Evolutionary conservation across 129 eudicot species (phyloP).

Genomic region (Tagetes erecta): DNA sequence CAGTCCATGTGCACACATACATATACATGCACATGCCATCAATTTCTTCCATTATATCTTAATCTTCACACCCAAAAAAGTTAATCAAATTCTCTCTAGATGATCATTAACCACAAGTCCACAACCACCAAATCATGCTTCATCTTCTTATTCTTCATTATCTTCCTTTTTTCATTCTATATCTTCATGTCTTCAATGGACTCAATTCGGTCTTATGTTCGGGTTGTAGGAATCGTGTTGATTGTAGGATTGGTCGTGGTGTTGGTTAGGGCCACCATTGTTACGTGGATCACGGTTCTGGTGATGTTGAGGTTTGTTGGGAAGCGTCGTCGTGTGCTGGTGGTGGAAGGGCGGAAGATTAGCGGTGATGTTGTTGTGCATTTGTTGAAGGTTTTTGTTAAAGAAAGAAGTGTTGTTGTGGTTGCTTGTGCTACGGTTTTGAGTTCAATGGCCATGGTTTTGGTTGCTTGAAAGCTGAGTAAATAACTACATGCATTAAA

Average conservation of each 20-base stretch:
- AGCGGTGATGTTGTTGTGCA: conserved; percentile 64
- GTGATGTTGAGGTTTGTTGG: conserved; percentile 70
- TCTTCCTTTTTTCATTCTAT: conserved; percentile 15
- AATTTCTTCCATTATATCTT: conserved; percentile 17
- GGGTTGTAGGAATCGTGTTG: conserved; percentile 24
- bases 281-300: conserved; percentile 70
- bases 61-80: conserved; percentile 8
- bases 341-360: conserved; percentile 61
- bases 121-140: conserved; percentile 12
- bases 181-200: not conserved
- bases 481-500: conserved; percentile 16
- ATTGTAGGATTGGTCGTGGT: conserved; percentile 34
- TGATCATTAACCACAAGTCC: conserved; percentile 18
- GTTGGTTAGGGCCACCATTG: conserved; percentile 59
- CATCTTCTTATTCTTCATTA: not conserved
- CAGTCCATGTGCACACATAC: conserved; percentile 36
- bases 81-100: not conserved
- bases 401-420: conserved; percentile 49
- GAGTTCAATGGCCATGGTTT: conserved; percentile 57
- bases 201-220: not conserved
- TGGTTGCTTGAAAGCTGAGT: conserved; percentile 35
- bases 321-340: conserved; percentile 70
- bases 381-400: conserved; percentile 52
- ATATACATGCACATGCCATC: conserved; percentile 32
- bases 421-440: conserved; percentile 62